Conservation (phyloP, 2,329 filamentous ascomycete species). For the Phialemonium atrogriseum region DNA sequence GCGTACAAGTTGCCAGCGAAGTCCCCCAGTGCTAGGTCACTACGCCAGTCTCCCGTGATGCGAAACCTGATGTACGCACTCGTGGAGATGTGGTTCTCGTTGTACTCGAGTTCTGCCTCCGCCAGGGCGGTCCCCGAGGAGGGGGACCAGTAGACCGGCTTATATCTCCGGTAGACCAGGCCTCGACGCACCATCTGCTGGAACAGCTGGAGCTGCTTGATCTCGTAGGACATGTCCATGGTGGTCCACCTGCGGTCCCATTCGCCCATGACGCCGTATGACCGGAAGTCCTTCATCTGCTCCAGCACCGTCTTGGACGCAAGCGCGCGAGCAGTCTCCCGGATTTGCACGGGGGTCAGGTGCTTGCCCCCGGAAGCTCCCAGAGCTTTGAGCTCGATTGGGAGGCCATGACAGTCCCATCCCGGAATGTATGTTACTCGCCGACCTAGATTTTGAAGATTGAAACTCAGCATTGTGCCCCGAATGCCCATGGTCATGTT, state of each 20-base stretch:
- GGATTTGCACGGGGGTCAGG: slow-evolving; percentile 49
- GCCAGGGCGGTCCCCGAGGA: slow-evolving; percentile 72
- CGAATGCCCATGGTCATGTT: neutral
- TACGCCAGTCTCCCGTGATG: slow-evolving; percentile 33
- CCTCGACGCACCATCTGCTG: slow-evolving; percentile 64
- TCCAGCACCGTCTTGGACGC: slow-evolving; percentile 60
- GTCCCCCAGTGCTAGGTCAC: slow-evolving; percentile 19
- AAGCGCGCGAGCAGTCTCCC: slow-evolving; percentile 55
- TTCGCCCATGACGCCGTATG: slow-evolving; percentile 72
- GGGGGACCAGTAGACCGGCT: slow-evolving; percentile 82
- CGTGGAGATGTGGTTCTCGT: slow-evolving; percentile 62
- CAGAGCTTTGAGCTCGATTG: slow-evolving; percentile 93
- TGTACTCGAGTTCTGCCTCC: slow-evolving; percentile 79
- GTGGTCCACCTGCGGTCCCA: slow-evolving; percentile 73
- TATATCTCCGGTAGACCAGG: slow-evolving; percentile 68
- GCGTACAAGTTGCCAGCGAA: slow-evolving; percentile 53
- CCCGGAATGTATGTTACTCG: slow-evolving; percentile 78
- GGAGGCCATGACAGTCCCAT: slow-evolving; percentile 96
- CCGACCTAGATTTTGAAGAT: slow-evolving; percentile 32
- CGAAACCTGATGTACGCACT: slow-evolving; percentile 78
- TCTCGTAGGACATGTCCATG: slow-evolving; percentile 69
- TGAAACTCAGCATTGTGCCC: slow-evolving; percentile 2
- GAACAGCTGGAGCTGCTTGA: slow-evolving; percentile 67
- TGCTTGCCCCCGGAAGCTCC: slow-evolving; percentile 39
- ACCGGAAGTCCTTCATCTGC: slow-evolving; percentile 66